Evolutionary conservation across 805 yeast genomes (phyloP), one percentile per base, ranked within the genome.

Genomic region (Isabelozyma rhagii): DNA sequence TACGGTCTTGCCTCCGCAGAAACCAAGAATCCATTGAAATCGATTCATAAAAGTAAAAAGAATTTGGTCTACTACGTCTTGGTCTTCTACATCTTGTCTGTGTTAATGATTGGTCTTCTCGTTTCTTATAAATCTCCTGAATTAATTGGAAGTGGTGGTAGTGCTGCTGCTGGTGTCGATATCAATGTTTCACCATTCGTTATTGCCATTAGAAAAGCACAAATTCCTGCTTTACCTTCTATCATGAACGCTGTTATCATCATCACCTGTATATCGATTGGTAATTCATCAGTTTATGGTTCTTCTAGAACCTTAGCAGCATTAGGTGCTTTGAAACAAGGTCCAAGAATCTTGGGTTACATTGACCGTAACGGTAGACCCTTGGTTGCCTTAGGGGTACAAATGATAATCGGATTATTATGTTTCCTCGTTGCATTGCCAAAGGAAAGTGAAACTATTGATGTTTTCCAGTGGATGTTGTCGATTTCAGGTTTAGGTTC

Each of bases 1-100:
- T 76, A 78, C 60, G 88, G 85, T 53, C 72, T 84, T 51, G 83
- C 85, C 45, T 84, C 86, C 47, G 85, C 86, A 46, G 89, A 84
- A 68, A 81, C 85, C 49, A 73, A 71, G 39, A 82, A 83, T 64
- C 82, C 83, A 46, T 79, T 82, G 67, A 80, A 75, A 62, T 69
- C 85, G 8, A 77, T 84, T 48, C 87, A 87, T 46, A 70, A 75
- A 52, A 87, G 88, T 39, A 80, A 83, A 40, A 83, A 82, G 61
- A 87, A 83, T 57, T 85, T 83, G 36, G 75, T 82, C 59, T 83
- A 84, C 78, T 79, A 87, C 71, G 77, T 84, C 56, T 61, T 83
- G 28, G 64, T 84, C 53, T 79, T 84, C 62, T 84, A 82, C 65
- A 65, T 83, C 45, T 58, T 81, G 42, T 75, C 83, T 7, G 70